Base-by-base conservation (phyloP, 139 green algal genomes). In the Micractinium sp. region DNA sequence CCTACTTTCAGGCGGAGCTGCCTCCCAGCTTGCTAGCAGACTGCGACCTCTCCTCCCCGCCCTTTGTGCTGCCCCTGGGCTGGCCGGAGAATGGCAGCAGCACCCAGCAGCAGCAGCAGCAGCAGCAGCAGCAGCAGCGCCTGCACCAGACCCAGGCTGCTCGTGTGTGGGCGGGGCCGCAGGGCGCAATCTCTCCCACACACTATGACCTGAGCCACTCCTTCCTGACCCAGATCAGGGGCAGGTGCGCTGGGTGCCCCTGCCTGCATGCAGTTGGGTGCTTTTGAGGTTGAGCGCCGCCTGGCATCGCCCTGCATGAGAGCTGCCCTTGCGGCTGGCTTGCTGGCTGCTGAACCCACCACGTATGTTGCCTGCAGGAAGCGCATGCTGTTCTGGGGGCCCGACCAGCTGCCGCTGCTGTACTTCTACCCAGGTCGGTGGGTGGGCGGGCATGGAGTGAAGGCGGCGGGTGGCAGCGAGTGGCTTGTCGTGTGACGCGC, bases 361-460 rank as follows among this genome's bases (percentile, higher is more conserved):
- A 38, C 1, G 25, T 29, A 15, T 71, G 63, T 25, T 78, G 71
- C n/a, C 71, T 80, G 63, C 83, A 87, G 83, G 39, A 87, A 87
- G 83, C 67, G 83, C 83, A 87, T 87, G 83, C 83, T 81, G 36
- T 87, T 87, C 38, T 87, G 83, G 83, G 38, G 27, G 38, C 83
- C 83, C 83, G 83, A 79, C 67, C 14, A 80, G 66, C 67, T 81
- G 83, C 83, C 83, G 12, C 23, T 23, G 35, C 67, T 87, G 27
- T 87, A 87, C 83, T 41, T 15, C 67, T 87, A 87, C 67, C 83
- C 83, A 80, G 74, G 74, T 47, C 2, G 15, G 69, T 2, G 63
- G 22, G 63, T 25, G 63, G 63, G 63, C 63, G 22, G 63, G 20
- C 5, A n/a, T n/a, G n/a, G 7, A 56, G 47, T 56, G 47, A 16